Evolutionary conservation across 495 filamentous ascomycete genomes (phyloP), one percentile per base, ranked within the genome.

Genomic region (Niebla homalea): DNA sequence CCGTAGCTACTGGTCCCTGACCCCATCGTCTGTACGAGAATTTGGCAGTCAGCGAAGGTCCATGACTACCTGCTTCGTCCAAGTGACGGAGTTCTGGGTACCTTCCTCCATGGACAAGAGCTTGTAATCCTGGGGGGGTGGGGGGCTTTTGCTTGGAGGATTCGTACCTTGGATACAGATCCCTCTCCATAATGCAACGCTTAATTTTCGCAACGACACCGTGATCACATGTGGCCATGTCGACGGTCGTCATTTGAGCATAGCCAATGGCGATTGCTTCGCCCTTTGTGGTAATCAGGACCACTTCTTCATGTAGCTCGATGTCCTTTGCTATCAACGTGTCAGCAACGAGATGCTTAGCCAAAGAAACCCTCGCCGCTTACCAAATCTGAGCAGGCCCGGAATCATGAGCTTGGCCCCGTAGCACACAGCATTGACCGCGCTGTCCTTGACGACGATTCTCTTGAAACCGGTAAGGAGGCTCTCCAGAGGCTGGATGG

Each of bases 401-500:
- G 89, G 90, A 65, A 95, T 84, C 92, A 96, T 96, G 38, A 98
- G 76, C 73, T 95, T 96, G 15, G 93, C 92, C 63, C 92, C 92
- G 67, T 97, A 95, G 77, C 89, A 95, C 26, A 98, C 84, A 38
- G 92, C 90, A 62, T 92, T 95, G 46, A 98, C 85, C 8, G 86
- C 83, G 55, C 85, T 92, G 63, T 98, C 92, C 76, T 98, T 98
- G 60, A 98, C 88, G 21, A 98, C 88, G 51, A 98, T 84, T 62
- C 92, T 77, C 71, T 94, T 94, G 72, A 96, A 96, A 19, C 80
- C 81, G 16, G 80, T 85, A 50, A 98, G 81, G 43, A 98, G 81
- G 40, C 78, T 88, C 72, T 98, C 92, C 10, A 98, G 74, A 5
- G 92, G 92, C 38, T 77, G 70, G 63, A 98, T 94, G 54, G 96